Conservation (phyloP, 805 yeast species). For the Candida suzukii region DNA sequence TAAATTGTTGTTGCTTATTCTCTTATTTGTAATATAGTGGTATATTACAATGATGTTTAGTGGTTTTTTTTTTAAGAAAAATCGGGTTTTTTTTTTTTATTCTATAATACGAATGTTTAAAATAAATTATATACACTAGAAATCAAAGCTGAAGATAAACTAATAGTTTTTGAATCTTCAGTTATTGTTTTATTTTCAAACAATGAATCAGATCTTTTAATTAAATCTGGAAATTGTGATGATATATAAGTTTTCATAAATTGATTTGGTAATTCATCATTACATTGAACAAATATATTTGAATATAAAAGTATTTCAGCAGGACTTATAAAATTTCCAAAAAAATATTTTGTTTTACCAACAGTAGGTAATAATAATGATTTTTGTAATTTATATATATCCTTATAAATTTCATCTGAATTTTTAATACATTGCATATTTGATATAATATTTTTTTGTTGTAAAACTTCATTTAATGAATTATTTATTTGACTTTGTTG, state of each 20-base stretch:
- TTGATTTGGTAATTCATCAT: constrained; percentile 30
- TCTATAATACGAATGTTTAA: too few species aligned
- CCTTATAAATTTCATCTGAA: constrained; percentile 6
- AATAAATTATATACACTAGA: neutral
- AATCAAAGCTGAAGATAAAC: neutral
- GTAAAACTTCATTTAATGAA: constrained; percentile 15
- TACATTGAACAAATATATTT: constrained; percentile 26
- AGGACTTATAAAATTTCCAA: constrained; percentile 14
- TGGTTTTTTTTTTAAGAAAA: neutral
- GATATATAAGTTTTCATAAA: constrained; percentile 31
- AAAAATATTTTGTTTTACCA: constrained; percentile 6
- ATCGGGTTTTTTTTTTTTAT: too few species aligned
- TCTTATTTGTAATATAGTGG: neutral
- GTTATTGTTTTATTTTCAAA: neutral
- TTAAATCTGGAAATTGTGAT: constrained; percentile 11
- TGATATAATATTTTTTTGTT: constrained; percentile 20
- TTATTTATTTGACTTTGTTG: constrained; percentile 19
- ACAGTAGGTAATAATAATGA: neutral
- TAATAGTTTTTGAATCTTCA: neutral
- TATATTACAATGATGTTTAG: neutral
- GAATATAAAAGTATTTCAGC: constrained; percentile 34
- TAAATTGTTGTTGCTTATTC: neutral
- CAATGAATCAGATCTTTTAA: neutral
- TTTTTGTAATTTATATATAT: constrained; percentile 2
- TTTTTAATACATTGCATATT: constrained; percentile 24